A percentile compares a stretch with the other conserved stretches of the same genome.
Conservation (phyloP, 2,329 filamentous ascomycete species). For the Paradendryphiella salina region DNA sequence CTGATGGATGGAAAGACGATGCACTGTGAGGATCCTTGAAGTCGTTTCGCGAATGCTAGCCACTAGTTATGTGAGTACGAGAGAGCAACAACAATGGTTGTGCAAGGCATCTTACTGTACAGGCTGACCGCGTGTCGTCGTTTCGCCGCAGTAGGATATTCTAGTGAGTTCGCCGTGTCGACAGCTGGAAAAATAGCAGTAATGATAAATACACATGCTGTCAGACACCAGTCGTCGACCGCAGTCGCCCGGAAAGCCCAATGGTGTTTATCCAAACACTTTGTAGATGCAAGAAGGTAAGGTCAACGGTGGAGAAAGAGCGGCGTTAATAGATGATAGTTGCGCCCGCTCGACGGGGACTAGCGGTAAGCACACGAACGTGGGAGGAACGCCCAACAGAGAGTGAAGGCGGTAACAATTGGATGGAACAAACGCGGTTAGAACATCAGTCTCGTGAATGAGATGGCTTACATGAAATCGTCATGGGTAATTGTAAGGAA, state of each 20-base stretch:
- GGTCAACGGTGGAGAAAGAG: slow-evolving; percentile 1
- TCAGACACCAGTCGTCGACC: slow-evolving; percentile 13
- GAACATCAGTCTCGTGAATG: too few relatives aligned
- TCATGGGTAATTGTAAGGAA: too few relatives aligned
- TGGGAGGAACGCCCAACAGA: slow-evolving; percentile 5
- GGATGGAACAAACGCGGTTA: neutral
- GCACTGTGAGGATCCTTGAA: slow-evolving; percentile 2
- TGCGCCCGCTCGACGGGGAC: neutral
- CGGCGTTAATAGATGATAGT: neutral
- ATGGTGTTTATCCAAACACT: slow-evolving; percentile 5
- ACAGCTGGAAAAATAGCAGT: slow-evolving; percentile 41
- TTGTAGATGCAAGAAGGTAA: slow-evolving; percentile 4
- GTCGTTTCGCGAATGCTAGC: slow-evolving; percentile 20
- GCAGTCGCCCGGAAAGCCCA: slow-evolving; percentile 12
- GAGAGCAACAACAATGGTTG: neutral
- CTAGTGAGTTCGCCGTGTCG: slow-evolving; percentile 38
- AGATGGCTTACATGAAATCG: too few relatives aligned
- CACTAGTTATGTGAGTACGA: slow-evolving; percentile 17
- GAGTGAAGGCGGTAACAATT: slow-evolving; percentile 2
- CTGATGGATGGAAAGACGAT: slow-evolving; percentile 10
- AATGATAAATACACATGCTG: slow-evolving; percentile 44
- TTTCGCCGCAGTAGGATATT: slow-evolving; percentile 40
- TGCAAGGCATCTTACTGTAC: slow-evolving; percentile 19
- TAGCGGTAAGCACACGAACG: slow-evolving; percentile 8
- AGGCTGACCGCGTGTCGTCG: slow-evolving; percentile 25